Base-by-base conservation (phyloP, 306 rosid genomes). In the Rosa chinensis region DNA sequence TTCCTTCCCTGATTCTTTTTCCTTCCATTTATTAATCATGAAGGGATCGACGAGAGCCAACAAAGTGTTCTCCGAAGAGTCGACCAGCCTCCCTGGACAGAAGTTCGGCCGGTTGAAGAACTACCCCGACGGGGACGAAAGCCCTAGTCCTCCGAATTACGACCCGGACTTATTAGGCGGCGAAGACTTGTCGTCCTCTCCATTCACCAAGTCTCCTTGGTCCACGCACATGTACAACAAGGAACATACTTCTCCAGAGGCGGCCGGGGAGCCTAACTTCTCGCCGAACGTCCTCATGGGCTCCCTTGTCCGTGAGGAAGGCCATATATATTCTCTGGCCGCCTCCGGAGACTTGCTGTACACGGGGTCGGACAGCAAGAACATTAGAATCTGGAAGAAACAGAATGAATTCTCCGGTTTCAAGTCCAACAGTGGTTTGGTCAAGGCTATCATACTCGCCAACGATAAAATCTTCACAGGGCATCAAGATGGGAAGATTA, bases 351-450 rank as follows among this genome's bases (percentile, higher is more conserved):
- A 88, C 25, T 78, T 91, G 14, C 18, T 95, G 16, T 95, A 90
- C 79, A 95, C 98, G 0, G 98, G 99, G 3, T 93, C 99, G 1
- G 99, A 95, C 7, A 89, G 94, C 83, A 95, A 93, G 72, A 95
- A 95, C 87, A 91, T 93, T 18, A 82, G 99, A n/a, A 97, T 95
- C 0, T 95, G 99, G 99, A 95, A 91, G 76, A 87, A 89, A 63
- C 98, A 93, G 23, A 83, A 81, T 61, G 98, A 95, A 45, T 91
- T 77, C 8, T 76, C 97, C 0, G 89, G 88, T 0, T 95, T 95
- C 76, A 95, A 90, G 53, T 89, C 96, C 28, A 87, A 91, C 28
- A 89, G 91, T 10, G 98, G 99, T 3, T 79, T 95, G 67, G 98
- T 93, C 0, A 95, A 95, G 82, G 88, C 98, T 1, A 95, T 95